A percentile compares a stretch with the other conserved stretches of the same genome.
Conservation (phyloP, 1,139 yeast species). For the Blastobotrys aristatus region DNA sequence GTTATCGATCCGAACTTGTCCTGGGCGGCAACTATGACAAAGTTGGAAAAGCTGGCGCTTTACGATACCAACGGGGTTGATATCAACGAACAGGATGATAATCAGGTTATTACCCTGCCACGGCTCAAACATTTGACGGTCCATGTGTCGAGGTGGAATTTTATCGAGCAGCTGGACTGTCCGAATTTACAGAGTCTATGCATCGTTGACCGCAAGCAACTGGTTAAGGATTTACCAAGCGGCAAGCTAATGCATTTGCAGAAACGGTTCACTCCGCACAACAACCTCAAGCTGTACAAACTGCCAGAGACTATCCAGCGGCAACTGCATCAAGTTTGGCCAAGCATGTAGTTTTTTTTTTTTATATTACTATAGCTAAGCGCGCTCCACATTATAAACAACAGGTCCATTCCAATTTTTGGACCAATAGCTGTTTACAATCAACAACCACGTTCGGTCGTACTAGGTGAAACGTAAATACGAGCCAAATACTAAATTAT, state of each 20-base stretch:
- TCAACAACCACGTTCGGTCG: too few species aligned
- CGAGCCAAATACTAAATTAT: too few species aligned
- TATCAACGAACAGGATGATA: background rate
- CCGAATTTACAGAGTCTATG: background rate
- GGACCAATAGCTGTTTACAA: too few species aligned
- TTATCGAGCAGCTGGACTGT: background rate
- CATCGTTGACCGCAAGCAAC: background rate
- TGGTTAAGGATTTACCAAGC: background rate
- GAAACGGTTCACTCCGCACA: background rate
- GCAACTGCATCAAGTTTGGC: constrained; percentile 2
- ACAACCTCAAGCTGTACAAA: background rate
- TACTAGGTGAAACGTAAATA: too few species aligned
- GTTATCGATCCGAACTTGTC: background rate
- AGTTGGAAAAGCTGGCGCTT: background rate
- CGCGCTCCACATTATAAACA: background rate
- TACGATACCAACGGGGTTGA: background rate
- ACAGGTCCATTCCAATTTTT: background rate
- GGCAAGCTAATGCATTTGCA: background rate
- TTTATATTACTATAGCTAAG: too few species aligned
- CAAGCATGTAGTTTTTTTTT: background rate
- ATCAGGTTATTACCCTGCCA: background rate
- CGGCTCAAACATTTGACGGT: background rate
- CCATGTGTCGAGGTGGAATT: background rate
- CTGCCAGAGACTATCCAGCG: background rate
- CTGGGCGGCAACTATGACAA: background rate